Evolutionary conservation across 2,329 filamentous ascomycete genomes (phyloP), one percentile per base, ranked within the genome.

Genomic region (Aspergillus sp.): DNA sequence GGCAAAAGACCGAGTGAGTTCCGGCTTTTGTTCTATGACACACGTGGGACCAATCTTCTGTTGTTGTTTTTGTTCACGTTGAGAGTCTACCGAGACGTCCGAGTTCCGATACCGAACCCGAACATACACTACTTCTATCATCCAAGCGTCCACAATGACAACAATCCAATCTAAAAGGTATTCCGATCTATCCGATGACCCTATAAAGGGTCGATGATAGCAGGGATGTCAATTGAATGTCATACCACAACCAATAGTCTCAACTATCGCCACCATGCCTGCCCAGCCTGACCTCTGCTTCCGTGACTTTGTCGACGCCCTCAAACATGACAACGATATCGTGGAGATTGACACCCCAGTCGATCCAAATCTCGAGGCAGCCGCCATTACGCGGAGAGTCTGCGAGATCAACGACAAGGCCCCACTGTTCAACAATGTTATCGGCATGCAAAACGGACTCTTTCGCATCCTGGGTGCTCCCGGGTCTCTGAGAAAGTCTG

Each of bases 351-450:
- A 76, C 51, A 45, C 47, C 5, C 52, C 54, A 1, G 59, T 76
- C 13, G 75, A 80, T 49, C 72, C 77, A 3, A 55, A 79, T 46
- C 69, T 80, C 31, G 76, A 81, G 58, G 73, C 68, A 0, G 75
- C 65, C 3, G 79, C 78, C 11, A 79, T 81, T 48, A 76, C 75
- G 3, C 69, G 78, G 3, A 65, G 62, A 13, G 77, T 75, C 7
- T 74, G 70, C 53, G 79, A 81, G 54, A 72, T 65, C 0, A 59
- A 78, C 41, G 73, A 71, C 50, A 78, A 77, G 46, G 78, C 79
- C 1, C 78, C 78, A 0, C 69, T 82, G 0, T 80, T 81, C 69
- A 78, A 80, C 63, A 81, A 81, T 21, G 51, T 81, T 49, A 78
- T 74, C 48, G 78, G 78, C 1, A 64, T 65, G 4, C 58, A 74